Percentiles rank a stretch among this genome's conserved stretches.
These are phyloP conservation scores for Corniculantispora saksenae DNA, from an alignment of 2,329 filamentous ascomycete species.

Conservation along the genomic window DNA sequence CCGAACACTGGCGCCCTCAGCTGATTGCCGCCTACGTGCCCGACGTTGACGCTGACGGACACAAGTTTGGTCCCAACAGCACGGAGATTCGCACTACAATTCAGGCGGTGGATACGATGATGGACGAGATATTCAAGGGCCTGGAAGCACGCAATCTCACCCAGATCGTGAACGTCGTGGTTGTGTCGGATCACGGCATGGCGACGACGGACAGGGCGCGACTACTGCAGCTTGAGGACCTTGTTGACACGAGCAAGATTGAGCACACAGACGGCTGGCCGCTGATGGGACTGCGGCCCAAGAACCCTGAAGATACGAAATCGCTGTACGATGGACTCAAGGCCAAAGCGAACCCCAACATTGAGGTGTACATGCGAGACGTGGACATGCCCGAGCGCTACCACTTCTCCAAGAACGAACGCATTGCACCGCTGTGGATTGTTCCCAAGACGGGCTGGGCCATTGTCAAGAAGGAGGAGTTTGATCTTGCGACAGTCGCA, in stretches of 20 bases:
- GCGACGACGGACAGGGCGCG: slow-evolving; percentile 82
- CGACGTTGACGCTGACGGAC: slow-evolving; percentile 84
- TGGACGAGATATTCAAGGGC: slow-evolving; percentile 73
- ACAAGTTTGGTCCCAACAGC: slow-evolving; percentile 89
- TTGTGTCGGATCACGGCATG: slow-evolving; percentile 99
- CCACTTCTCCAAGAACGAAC: slow-evolving; percentile 83
- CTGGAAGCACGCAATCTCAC: slow-evolving; percentile 82
- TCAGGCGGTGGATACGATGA: slow-evolving; percentile 75
- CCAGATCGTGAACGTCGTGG: slow-evolving; percentile 84
- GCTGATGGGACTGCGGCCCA: slow-evolving; percentile 82
- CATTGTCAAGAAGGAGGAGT: slow-evolving; percentile 78
- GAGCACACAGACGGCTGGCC: slow-evolving; percentile 94
- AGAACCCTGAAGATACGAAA: slow-evolving; percentile 65
- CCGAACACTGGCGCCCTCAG: slow-evolving; percentile 70
- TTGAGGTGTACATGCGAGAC: slow-evolving; percentile 86
- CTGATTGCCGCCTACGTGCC: slow-evolving; percentile 94
- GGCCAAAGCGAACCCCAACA: slow-evolving; percentile 62
- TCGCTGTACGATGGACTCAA: slow-evolving; percentile 64
- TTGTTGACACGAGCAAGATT: slow-evolving; percentile 76
- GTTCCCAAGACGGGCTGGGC: slow-evolving; percentile 92
- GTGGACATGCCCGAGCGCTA: slow-evolving; percentile 89
- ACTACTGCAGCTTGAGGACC: slow-evolving; percentile 84
- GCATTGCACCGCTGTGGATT: slow-evolving; percentile 94
- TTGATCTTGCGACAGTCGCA: slow-evolving; percentile 68
- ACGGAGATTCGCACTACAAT: slow-evolving; percentile 86